These are phyloP conservation scores for Martensiomyces pterosporus DNA, from an alignment of 192 early-diverging fungal genomes.

Conservation along the genomic window DNA sequence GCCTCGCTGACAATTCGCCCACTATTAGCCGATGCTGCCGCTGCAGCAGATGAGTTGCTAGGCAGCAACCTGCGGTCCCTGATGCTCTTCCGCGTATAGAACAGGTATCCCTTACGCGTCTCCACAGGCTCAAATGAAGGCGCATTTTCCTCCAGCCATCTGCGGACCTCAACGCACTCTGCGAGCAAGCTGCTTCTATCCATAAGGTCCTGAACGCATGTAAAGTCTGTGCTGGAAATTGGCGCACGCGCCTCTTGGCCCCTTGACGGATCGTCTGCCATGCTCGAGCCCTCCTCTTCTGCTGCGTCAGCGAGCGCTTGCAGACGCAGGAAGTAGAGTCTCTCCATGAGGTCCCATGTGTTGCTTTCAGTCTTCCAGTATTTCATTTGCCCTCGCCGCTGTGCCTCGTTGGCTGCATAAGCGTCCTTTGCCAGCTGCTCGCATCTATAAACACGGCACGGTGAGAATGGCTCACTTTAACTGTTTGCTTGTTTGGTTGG, in stretches of 20 bases:
- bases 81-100: conserved; percentile 47
- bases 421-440: not conserved
- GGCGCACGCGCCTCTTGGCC: not conserved
- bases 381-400: conserved; percentile 1
- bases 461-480: too few relatives aligned
- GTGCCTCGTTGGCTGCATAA: conserved; percentile 2
- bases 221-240: conserved; percentile 22
- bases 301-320: conserved; percentile 6
- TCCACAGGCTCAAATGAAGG: conserved; percentile 43
- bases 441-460: conserved; percentile 7
- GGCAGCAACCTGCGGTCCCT: conserved; percentile 9
- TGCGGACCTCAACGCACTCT: conserved; percentile 42
- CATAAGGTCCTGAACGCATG: conserved; percentile 36
- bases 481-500: too few relatives aligned
- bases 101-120: conserved; percentile 50
- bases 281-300: conserved; percentile 4
- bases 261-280: not conserved
- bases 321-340: conserved; percentile 30
- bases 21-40: not conserved
- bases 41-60: too few relatives aligned
- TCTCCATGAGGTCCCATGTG: conserved; percentile 47
- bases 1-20: conserved; percentile 27
- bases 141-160: conserved; percentile 50
- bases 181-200: conserved; percentile 13
- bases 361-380: conserved; percentile 40